Evolutionary conservation across 2,329 filamentous ascomycete species (phyloP).

Genomic region (Byssoonygena ceratinophila): DNA sequence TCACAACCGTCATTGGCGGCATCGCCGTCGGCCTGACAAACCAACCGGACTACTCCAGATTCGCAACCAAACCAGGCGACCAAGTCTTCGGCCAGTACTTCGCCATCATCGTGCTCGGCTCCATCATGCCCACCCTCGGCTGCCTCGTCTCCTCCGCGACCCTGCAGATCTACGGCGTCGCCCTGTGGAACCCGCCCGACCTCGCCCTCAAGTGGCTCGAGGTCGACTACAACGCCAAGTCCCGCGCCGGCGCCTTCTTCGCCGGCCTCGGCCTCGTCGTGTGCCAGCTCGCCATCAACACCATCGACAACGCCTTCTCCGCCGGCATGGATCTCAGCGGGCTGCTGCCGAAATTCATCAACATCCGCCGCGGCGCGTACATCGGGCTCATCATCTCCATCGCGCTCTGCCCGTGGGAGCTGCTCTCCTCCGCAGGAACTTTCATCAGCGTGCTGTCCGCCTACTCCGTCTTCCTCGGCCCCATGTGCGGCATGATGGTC

Average conservation of each 20-base stretch:
- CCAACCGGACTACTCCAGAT: constrained; percentile 40
- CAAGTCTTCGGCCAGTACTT: constrained; percentile 36
- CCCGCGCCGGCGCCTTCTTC: constrained; percentile 40
- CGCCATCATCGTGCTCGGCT: constrained; percentile 31
- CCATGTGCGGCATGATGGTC: constrained; percentile 30
- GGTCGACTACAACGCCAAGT: constrained; percentile 23
- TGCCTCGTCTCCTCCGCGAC: constrained; percentile 29
- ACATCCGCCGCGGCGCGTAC: constrained; percentile 46
- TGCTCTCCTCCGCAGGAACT: constrained; percentile 38
- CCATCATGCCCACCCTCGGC: constrained; percentile 34
- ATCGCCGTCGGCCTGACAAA: constrained; percentile 35
- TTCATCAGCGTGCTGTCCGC: constrained; percentile 40
- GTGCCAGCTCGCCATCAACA: constrained; percentile 34
- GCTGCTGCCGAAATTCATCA: constrained; percentile 44
- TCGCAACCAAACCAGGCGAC: constrained; percentile 26
- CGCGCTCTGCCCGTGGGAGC: constrained; percentile 39
- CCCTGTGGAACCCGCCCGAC: constrained; percentile 38
- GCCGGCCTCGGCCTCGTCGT: constrained; percentile 37
- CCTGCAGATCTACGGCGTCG: constrained; percentile 26
- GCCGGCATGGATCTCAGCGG: constrained; percentile 47
- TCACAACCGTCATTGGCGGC: constrained; percentile 36
- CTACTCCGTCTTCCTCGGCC: constrained; percentile 40
- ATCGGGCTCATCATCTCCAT: constrained; percentile 22
- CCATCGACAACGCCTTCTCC: constrained; percentile 41
- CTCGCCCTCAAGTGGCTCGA: constrained; percentile 33